Percentiles rank a stretch among this genome's conserved stretches.
phyloP scores from a whole-genome alignment of 2,329 filamentous ascomycete genomes.

The Colletotrichum theobromicola region DNA sequence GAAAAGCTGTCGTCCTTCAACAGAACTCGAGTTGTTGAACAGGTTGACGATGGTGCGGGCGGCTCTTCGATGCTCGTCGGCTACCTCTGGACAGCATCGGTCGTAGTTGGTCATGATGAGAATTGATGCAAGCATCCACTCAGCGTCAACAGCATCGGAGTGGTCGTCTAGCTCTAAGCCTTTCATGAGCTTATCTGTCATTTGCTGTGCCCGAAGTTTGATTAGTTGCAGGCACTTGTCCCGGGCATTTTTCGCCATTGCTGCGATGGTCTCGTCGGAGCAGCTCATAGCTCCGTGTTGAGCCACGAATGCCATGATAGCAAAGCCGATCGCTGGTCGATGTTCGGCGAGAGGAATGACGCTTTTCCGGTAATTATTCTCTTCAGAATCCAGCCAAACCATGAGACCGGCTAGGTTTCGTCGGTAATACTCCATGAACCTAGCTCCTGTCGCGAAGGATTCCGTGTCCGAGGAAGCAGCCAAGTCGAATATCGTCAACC shows the following conservation, averaged over 20 bases:
- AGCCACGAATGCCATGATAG: constrained; percentile 31
- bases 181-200: constrained; percentile 27
- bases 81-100: constrained; percentile 27
- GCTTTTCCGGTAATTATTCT: constrained; percentile 31
- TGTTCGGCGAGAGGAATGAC: constrained; percentile 29
- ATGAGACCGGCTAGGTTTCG: constrained; percentile 32
- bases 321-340: constrained; percentile 31
- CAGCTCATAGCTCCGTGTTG: constrained; percentile 27
- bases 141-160: constrained; percentile 29
- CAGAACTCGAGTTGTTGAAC: constrained; percentile 19
- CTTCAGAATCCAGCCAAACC: constrained; percentile 35
- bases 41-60: constrained; percentile 33
- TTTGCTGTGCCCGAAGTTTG: constrained; percentile 18
- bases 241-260: constrained; percentile 30
- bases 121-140: constrained; percentile 35
- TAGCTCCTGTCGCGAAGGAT: constrained; percentile 16
- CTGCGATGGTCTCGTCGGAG: constrained; percentile 1
- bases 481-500: neutral
- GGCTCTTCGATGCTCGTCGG: constrained; percentile 32
- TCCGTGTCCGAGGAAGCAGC: neutral
- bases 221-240: constrained; percentile 31
- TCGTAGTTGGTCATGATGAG: constrained; percentile 32
- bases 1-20: constrained; percentile 26
- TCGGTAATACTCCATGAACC: constrained; percentile 33
- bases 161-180: constrained; percentile 26